Conservation (phyloP, 192 early-diverging fungal species). For the Coemansia interrupta region DNA sequence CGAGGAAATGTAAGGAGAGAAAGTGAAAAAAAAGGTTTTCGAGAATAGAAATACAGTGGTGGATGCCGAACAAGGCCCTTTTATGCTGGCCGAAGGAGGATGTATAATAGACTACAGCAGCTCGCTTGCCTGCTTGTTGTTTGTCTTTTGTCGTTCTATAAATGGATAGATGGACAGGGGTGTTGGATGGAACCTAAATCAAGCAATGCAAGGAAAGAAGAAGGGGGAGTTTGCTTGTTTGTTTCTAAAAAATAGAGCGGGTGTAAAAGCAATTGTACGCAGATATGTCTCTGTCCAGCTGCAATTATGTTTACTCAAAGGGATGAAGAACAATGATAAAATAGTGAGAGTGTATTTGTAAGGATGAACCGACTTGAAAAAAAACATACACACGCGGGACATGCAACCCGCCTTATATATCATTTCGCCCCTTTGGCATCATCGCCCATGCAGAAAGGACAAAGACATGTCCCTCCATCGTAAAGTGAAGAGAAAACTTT, state of each 20-base stretch:
- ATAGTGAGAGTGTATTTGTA: background rate
- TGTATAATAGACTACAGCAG: background rate
- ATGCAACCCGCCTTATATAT: slow-evolving; percentile 3
- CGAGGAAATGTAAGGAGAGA: background rate
- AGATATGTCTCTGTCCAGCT: background rate
- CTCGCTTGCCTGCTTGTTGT: background rate
- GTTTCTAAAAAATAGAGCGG: background rate
- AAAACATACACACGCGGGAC: background rate
- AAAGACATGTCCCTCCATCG: too few relatives aligned
- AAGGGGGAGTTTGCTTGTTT: background rate
- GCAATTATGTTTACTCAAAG: slow-evolving; percentile 4
- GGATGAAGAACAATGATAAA: slow-evolving; percentile 5
- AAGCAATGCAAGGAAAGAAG: background rate
- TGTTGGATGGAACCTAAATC: background rate
- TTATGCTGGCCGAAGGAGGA: background rate
- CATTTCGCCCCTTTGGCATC: background rate
- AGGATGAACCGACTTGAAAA: slow-evolving; percentile 9
- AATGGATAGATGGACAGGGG: background rate
- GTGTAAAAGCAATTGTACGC: background rate
- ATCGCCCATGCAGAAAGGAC: too few relatives aligned
- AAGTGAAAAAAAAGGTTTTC: background rate
- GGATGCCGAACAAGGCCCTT: background rate
- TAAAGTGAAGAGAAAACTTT: background rate
- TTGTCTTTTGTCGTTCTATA: slow-evolving; percentile 4
- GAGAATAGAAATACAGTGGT: slow-evolving; percentile 1